Base-by-base conservation (phyloP, 2,329 filamentous ascomycete genomes). In the Trichoderma koningii region DNA sequence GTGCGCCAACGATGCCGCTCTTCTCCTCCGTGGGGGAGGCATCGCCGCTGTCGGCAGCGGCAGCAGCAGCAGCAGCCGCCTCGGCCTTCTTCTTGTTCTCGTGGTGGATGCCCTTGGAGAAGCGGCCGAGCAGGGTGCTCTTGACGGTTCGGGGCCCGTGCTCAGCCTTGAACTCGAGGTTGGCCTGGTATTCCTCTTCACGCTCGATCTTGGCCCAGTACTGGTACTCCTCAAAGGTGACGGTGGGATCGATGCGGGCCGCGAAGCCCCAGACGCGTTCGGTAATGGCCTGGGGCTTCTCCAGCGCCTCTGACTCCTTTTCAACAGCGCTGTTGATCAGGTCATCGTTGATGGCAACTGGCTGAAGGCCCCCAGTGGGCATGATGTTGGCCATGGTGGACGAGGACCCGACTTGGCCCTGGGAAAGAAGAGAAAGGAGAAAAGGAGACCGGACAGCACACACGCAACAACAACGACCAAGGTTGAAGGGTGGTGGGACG, bases 51-150 rank as follows among this genome's bases (percentile, higher is more conserved):
- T 53, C 48, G 12, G 30, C 26, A 15, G 41, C 23, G n/a, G 38
- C 38, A 38, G 30, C 34, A 15, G 41, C 38, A 28, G 38, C 38
- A 23, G 30, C 47, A 3, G 48, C 59, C 17, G 59, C 59, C 41
- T 63, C 59, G 14, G 59, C 59, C 59, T 63, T 63, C 50, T 63
- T 63, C 59, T 63, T 55, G 41, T 63, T 63, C 50, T 63, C 59
- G 41, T 63, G 59, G 50, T 63, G 59, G 50, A 63, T 7, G 10
- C 59, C 59, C 59, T 63, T 63, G 21, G 59, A 63, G 59, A 63
- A 63, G 17, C 59, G 59, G 41, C 50, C 59, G 7, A 63, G 14
- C 14, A 63, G 2, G 23, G 47, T 41, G 15, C 41, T 63, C 59
- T 63, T 55, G 23, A 63, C 19, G 19, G 48, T 63, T 26, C 48